A percentile compares a stretch with the other conserved stretches of the same genome.
Conservation (phyloP, 2,329 filamentous ascomycete species). For the Neopestalotiopsis sp. region DNA sequence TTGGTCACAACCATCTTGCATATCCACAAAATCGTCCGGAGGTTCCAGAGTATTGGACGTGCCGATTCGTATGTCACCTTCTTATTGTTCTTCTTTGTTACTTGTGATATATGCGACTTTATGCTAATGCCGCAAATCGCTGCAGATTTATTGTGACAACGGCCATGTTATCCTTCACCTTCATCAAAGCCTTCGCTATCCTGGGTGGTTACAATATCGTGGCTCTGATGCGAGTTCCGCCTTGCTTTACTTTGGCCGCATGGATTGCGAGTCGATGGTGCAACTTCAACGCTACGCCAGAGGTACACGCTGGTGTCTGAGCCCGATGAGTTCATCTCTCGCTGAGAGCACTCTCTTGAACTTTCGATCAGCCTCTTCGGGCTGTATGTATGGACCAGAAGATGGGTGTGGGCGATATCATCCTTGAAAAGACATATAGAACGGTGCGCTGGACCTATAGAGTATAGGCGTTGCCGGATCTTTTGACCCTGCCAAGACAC, state of each 20-base stretch:
- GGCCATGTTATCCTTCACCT: background rate
- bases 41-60: background rate
- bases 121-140: background rate
- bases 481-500: too few relatives aligned
- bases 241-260: background rate
- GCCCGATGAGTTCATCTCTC: rapidly evolving
- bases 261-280: conserved; percentile 5
- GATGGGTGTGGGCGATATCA: too few relatives aligned
- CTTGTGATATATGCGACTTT: too few relatives aligned
- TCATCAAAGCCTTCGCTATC: background rate
- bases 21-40: background rate
- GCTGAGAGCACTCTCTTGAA: background rate
- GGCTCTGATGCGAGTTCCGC: background rate
- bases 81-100: too few relatives aligned
- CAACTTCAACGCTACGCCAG: background rate
- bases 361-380: background rate
- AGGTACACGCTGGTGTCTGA: background rate
- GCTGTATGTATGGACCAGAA: background rate
- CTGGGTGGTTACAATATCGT: background rate
- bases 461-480: too few relatives aligned
- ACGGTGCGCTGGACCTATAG: too few relatives aligned
- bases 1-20: background rate
- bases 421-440: too few relatives aligned
- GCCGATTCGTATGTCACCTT: conserved; percentile 4
- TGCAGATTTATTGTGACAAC: background rate